Percentiles rank a stretch among this genome's conserved stretches.
Evolutionary conservation across 495 filamentous ascomycete genomes (phyloP).

Genomic region (Penicillium dipodomyicola): DNA sequence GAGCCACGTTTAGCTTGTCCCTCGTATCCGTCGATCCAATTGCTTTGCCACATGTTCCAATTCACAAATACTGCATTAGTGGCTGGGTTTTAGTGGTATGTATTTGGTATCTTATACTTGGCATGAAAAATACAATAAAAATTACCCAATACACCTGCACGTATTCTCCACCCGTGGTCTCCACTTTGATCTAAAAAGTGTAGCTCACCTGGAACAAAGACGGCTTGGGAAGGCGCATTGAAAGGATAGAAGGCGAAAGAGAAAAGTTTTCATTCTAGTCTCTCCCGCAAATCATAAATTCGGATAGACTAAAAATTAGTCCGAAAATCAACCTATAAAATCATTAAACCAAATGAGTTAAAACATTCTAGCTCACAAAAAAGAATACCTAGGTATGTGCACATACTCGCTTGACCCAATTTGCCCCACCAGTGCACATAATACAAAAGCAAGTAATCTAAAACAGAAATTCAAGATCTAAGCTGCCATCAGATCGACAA

Average conservation of each 20-base stretch:
- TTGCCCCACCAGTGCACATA: not conserved
- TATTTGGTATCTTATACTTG: slow-evolving; percentile 3
- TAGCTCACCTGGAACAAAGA: not conserved
- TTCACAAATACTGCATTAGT: slow-evolving; percentile 4
- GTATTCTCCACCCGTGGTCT: slow-evolving; percentile 1
- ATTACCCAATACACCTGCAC: slow-evolving; percentile 13
- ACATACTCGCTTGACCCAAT: slow-evolving; percentile 2
- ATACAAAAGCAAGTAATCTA: not conserved
- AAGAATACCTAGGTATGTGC: not conserved
- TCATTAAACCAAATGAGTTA: not conserved
- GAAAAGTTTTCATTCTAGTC: not conserved
- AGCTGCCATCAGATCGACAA: slow-evolving; percentile 41
- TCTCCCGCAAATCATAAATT: not conserved
- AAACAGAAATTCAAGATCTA: slow-evolving; percentile 10
- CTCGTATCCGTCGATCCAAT: slow-evolving; percentile 4
- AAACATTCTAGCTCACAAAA: not conserved
- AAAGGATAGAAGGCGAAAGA: not conserved
- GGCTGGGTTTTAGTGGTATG: not conserved
- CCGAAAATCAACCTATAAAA: not conserved
- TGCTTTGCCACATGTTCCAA: slow-evolving; percentile 2
- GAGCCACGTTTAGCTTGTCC: not conserved
- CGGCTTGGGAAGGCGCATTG: not conserved
- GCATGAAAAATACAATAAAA: slow-evolving; percentile 10
- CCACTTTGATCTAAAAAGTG: slow-evolving; percentile 2
- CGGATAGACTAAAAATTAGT: not conserved